Conservation (phyloP, 1,284 basidiomycete genomes). For the Puccinia hordei region DNA sequence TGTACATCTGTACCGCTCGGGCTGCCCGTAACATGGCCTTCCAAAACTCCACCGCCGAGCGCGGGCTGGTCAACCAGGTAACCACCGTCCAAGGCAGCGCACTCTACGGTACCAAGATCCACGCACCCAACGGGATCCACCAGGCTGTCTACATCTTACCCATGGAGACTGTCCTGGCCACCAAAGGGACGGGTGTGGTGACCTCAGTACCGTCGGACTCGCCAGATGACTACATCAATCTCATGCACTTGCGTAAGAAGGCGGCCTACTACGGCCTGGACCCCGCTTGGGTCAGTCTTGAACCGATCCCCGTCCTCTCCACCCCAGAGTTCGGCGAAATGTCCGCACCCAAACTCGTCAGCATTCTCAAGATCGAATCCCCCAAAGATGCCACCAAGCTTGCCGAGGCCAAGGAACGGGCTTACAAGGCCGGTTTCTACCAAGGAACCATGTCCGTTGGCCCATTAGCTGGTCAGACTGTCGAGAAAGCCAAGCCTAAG, state of each 20-base stretch:
- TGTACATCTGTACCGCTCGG: conserved; percentile 85
- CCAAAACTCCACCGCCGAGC: conserved; percentile 69
- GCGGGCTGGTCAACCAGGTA: conserved; percentile 72
- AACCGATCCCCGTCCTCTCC: conserved; percentile 82
- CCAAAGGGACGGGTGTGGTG: conserved; percentile 98
- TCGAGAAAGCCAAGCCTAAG: conserved; percentile 87
- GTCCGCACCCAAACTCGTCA: conserved; percentile 82
- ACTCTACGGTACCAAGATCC: conserved; percentile 85
- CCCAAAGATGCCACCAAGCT: conserved; percentile 92
- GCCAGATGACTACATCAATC: conserved; percentile 90
- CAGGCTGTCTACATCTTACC: conserved; percentile 92
- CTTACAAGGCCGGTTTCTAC: conserved; percentile 99
- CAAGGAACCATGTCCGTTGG: conserved; percentile 86
- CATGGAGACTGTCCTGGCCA: conserved; percentile 94
- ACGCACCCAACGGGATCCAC: conserved; percentile 80
- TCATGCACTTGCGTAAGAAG: conserved; percentile 93
- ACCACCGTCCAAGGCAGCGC: conserved; percentile 75
- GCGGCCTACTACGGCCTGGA: conserved; percentile 95
- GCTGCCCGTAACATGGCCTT: conserved; percentile 97
- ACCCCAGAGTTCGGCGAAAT: conserved; percentile 90
- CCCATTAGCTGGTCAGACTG: conserved; percentile 80
- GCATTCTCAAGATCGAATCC: conserved; percentile 90
- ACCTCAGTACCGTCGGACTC: conserved; percentile 98
- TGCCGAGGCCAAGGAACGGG: conserved; percentile 93
- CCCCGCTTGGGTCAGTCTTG: conserved; percentile 80